Evolutionary conservation across 352 stramenopile species (phyloP).

Genomic region (Phytophthora crassamura): DNA sequence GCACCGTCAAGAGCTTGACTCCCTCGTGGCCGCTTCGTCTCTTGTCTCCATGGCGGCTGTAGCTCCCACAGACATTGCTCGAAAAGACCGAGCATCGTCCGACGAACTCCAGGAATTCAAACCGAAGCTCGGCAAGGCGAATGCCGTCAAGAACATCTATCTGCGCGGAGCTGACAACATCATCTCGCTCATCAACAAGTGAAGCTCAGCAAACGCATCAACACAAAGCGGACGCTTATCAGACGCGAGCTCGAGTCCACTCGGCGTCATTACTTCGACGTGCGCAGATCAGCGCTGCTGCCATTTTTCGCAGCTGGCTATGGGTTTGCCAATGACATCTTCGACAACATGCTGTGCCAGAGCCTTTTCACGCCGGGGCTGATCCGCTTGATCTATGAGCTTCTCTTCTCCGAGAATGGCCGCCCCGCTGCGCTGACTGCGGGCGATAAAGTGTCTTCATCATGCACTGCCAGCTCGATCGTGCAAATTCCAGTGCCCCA

Average conservation of each 20-base stretch:
- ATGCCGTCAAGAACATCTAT: conserved; percentile 40
- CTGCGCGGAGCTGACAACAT: conserved; percentile 40
- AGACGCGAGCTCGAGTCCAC: conserved; percentile 52
- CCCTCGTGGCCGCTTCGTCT: conserved; percentile 19
- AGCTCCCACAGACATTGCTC: background rate
- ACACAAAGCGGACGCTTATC: conserved; percentile 47
- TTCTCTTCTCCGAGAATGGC: conserved; percentile 72
- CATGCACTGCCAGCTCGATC: conserved; percentile 51
- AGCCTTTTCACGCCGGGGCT: conserved; percentile 73
- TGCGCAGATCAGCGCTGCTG: conserved; percentile 46
- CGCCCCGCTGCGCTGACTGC: conserved; percentile 26
- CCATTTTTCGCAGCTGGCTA: conserved; percentile 76
- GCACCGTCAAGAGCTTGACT: conserved; percentile 46
- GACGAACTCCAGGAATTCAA: conserved; percentile 26
- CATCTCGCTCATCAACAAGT: conserved; percentile 43
- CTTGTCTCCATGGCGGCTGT: conserved; percentile 10
- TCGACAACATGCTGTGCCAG: conserved; percentile 79
- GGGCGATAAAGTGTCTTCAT: conserved; percentile 2
- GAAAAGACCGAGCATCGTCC: conserved; percentile 13
- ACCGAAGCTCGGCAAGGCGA: conserved; percentile 22
- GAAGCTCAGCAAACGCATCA: conserved; percentile 50
- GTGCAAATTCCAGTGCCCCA: conserved; percentile 58
- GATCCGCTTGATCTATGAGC: conserved; percentile 65
- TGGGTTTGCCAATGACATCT: conserved; percentile 67
- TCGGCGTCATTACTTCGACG: conserved; percentile 50